These are phyloP conservation scores for Komagataella phaffii DNA, from an alignment of 805 yeast genomes.

Conservation along the genomic window DNA sequence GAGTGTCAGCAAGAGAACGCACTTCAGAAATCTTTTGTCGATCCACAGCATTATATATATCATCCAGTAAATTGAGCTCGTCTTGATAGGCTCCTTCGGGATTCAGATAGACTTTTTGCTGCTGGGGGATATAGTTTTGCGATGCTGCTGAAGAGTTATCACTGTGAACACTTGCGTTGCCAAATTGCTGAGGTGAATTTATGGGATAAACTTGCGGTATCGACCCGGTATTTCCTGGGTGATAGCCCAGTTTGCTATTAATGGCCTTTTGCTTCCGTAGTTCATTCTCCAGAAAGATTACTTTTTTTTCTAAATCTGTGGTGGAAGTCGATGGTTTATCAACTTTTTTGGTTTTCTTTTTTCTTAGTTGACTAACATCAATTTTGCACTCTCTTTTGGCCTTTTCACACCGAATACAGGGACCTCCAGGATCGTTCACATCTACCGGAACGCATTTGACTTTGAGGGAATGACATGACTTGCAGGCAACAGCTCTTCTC, in stretches of 20 bases:
- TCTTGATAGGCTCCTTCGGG: slow-evolving; percentile 12
- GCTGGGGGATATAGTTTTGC: slow-evolving; percentile 12
- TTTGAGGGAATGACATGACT: slow-evolving; percentile 69
- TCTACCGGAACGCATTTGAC: slow-evolving; percentile 76
- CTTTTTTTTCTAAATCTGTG: slow-evolving; percentile 9
- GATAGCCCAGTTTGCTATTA: not conserved
- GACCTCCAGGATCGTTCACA: slow-evolving; percentile 38
- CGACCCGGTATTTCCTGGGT: not conserved
- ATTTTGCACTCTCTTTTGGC: slow-evolving; percentile 53
- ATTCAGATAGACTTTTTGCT: slow-evolving; percentile 3
- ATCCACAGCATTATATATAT: slow-evolving; percentile 19
- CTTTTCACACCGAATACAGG: slow-evolving; percentile 66
- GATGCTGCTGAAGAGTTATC: slow-evolving; percentile 1
- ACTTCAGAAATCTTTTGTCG: slow-evolving; percentile 30
- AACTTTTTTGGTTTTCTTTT: slow-evolving; percentile 20
- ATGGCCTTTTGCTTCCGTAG: slow-evolving; percentile 1
- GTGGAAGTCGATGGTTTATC: slow-evolving; percentile 4
- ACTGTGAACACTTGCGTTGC: not conserved
- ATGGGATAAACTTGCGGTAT: not conserved
- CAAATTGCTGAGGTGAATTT: not conserved
- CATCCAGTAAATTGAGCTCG: slow-evolving; percentile 24
- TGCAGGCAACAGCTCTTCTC: slow-evolving; percentile 46
- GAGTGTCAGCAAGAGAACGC: slow-evolving; percentile 29
- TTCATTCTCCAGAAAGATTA: slow-evolving; percentile 2
- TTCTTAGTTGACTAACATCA: slow-evolving; percentile 45